Evolutionary conservation across 2,329 filamentous ascomycete species (phyloP).

Genomic region (Diaporthe aspalathi): DNA sequence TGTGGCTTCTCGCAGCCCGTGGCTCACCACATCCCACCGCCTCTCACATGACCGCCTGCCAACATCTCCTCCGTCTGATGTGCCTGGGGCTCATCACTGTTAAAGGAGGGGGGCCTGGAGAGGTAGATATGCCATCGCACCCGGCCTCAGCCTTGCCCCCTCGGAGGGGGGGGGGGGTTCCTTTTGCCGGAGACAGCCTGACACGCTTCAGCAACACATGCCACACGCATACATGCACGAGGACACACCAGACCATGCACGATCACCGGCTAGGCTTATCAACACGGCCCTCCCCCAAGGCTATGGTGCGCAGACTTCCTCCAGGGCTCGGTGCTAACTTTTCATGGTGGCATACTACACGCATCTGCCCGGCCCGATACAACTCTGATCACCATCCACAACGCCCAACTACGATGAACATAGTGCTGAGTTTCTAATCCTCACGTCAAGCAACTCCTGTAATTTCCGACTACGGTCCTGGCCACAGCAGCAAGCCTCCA

Average conservation of each 20-base stretch:
- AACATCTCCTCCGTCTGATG: not conserved
- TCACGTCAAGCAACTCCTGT: slow-evolving; percentile 3
- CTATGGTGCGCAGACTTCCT: not conserved
- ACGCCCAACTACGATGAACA: not conserved
- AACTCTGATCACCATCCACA: not conserved
- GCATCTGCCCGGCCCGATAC: slow-evolving; percentile 8
- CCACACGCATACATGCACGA: no score
- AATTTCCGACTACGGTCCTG: not conserved
- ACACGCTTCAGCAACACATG: not conserved
- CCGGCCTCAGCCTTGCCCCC: slow-evolving; percentile 17
- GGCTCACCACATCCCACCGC: slow-evolving; percentile 2
- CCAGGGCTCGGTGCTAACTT: slow-evolving; percentile 7
- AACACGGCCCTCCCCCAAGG: not conserved
- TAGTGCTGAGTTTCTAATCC: not conserved
- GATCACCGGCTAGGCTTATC: not conserved
- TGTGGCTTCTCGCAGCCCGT: not conserved
- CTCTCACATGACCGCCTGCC: slow-evolving; percentile 20
- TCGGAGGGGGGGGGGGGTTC: not conserved
- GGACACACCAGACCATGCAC: not conserved
- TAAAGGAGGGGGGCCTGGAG: no score
- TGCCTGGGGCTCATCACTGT: not conserved
- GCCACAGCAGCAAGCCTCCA: not conserved
- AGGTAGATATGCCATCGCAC: not conserved
- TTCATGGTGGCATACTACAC: not conserved
- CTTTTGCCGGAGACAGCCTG: not conserved